Percentiles rank a stretch among this genome's conserved stretches.
phyloP scores from a whole-genome alignment of 805 yeast genomes.

The Monosporozyma aquatica region DNA sequence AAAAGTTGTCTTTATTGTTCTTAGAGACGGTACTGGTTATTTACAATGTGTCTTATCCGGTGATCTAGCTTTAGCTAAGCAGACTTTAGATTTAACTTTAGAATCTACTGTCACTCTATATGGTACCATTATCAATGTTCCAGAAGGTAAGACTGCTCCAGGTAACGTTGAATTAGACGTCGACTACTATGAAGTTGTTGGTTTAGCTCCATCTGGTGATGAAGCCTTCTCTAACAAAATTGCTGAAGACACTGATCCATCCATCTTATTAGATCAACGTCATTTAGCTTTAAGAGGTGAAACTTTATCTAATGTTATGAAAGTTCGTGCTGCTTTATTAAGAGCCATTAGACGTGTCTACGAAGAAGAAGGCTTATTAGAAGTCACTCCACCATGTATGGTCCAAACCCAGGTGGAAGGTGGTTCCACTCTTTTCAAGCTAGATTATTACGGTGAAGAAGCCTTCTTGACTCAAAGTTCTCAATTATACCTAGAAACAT shows the following conservation, averaged over 20 bases:
- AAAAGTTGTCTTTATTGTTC: conserved; percentile 79
- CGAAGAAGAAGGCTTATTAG: conserved; percentile 63
- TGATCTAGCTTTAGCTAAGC: conserved; percentile 84
- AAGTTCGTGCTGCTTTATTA: conserved; percentile 79
- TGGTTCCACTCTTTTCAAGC: conserved; percentile 88
- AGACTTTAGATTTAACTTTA: conserved; percentile 74
- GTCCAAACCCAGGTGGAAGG: conserved; percentile 99
- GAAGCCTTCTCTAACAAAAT: conserved; percentile 92
- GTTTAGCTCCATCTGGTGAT: conserved; percentile 93
- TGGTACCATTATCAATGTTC: conserved; percentile 75
- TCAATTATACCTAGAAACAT: conserved; percentile 92
- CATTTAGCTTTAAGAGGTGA: conserved; percentile 97
- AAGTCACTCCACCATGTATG: conserved; percentile 99
- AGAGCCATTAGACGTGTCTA: conserved; percentile 68
- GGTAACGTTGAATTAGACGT: conserved; percentile 92
- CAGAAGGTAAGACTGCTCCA: conserved; percentile 95
- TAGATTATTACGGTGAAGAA: conserved; percentile 94
- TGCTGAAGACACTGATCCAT: conserved; percentile 89
- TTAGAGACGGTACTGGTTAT: conserved; percentile 93
- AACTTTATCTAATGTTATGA: conserved; percentile 83
- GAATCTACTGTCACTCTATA: conserved; percentile 76
- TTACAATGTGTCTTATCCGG: conserved; percentile 84
- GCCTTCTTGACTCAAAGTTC: conserved; percentile 95
- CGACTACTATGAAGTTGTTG: conserved; percentile 82
- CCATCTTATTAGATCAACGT: conserved; percentile 85